phyloP scores from a whole-genome alignment of 306 rosid species.

The Prunus dulcis region DNA sequence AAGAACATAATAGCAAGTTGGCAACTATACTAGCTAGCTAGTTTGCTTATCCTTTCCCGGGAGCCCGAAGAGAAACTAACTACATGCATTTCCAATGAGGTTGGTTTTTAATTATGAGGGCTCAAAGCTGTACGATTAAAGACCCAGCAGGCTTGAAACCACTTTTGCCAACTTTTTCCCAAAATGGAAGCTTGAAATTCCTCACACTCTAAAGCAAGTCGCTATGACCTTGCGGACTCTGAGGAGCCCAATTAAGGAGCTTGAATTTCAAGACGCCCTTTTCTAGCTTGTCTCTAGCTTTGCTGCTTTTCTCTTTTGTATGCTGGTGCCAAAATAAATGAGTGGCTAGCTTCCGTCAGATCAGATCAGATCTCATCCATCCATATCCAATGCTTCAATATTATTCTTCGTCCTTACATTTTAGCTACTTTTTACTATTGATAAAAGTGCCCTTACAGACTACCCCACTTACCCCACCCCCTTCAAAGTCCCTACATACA shows the following conservation, averaged over 20 bases:
- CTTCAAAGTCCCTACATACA: too few relatives aligned
- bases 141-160: conserved; percentile 38
- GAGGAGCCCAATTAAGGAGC: conserved; percentile 45
- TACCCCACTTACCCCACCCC: too few relatives aligned
- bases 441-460: too few relatives aligned
- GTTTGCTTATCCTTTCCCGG: not conserved
- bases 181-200: conserved; percentile 48
- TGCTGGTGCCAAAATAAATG: not conserved
- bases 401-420: not conserved
- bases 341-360: not conserved
- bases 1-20: too few relatives aligned
- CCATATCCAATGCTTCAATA: not conserved
- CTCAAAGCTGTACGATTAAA: not conserved
- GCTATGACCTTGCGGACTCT: conserved; percentile 38
- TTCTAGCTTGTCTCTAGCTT: not conserved
- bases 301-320: not conserved
- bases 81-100: conserved; percentile 25
- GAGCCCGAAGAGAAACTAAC: not conserved
- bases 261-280: conserved; percentile 46
- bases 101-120: conserved; percentile 20
- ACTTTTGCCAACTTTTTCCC: conserved; percentile 42
- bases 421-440: too few relatives aligned
- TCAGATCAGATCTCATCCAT: not conserved
- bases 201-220: conserved; percentile 38
- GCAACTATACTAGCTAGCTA: not conserved